These are phyloP conservation scores for Scleroderma bovista DNA, from an alignment of 768 basidiomycete species.

Conservation along the genomic window DNA sequence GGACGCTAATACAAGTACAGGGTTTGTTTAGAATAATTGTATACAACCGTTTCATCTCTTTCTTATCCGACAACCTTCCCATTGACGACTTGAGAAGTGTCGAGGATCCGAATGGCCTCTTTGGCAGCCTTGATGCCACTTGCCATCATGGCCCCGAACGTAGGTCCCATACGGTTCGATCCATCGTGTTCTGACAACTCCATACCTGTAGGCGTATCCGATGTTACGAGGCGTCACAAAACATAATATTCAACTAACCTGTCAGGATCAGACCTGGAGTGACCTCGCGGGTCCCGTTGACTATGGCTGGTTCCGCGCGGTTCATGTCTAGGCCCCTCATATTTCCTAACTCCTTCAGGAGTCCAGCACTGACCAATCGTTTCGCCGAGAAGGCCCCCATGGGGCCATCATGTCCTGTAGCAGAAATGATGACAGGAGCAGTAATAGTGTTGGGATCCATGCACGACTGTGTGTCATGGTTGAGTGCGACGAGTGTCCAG, in stretches of 20 bases:
- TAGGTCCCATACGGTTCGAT: slow-evolving; percentile 71
- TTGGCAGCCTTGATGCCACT: slow-evolving; percentile 70
- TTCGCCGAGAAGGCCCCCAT: slow-evolving; percentile 84
- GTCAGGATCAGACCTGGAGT: slow-evolving; percentile 70
- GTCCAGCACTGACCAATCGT: slow-evolving; percentile 68
- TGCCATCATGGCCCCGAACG: slow-evolving; percentile 77
- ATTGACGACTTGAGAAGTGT: slow-evolving; percentile 43
- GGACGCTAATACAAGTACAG: too few relatives aligned
- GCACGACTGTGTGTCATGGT: slow-evolving; percentile 73
- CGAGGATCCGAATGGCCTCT: slow-evolving; percentile 52
- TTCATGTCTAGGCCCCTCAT: slow-evolving; percentile 82
- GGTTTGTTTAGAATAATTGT: too few relatives aligned
- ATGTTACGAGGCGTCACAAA: not conserved
- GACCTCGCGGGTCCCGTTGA: slow-evolving; percentile 72
- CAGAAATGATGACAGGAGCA: slow-evolving; percentile 67
- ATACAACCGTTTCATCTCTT: too few relatives aligned
- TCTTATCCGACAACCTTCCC: slow-evolving; percentile 48
- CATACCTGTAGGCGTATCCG: slow-evolving; percentile 47
- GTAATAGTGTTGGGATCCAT: slow-evolving; percentile 81
- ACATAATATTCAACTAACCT: slow-evolving; percentile 36
- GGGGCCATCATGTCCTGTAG: slow-evolving; percentile 72
- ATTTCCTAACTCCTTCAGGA: slow-evolving; percentile 69
- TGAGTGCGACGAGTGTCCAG: slow-evolving; percentile 46
- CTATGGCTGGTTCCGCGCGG: slow-evolving; percentile 76
- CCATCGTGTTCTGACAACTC: slow-evolving; percentile 80